phyloP scores from a whole-genome alignment of 2,329 filamentous ascomycete genomes.

The Dothideomycetes sp. region DNA sequence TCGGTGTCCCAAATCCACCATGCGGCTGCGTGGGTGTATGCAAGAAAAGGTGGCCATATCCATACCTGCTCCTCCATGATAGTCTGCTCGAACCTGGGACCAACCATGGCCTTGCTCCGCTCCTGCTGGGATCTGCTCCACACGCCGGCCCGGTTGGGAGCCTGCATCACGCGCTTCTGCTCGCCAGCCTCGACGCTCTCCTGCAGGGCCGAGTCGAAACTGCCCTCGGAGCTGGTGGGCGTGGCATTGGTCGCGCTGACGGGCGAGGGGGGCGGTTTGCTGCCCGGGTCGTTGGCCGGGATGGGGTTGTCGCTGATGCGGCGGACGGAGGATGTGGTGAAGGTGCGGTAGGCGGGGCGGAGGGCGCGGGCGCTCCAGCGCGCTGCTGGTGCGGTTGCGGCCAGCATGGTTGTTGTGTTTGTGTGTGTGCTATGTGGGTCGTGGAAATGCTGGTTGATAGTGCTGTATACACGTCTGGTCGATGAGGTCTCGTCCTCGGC shows the following conservation, averaged over 20 bases:
- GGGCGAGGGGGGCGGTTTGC: slow-evolving; percentile 28
- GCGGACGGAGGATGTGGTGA: slow-evolving; percentile 12
- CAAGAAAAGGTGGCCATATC: not conserved
- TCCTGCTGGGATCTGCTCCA: slow-evolving; percentile 85
- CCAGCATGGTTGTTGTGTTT: slow-evolving; percentile 2
- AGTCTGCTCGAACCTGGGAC: slow-evolving; percentile 94
- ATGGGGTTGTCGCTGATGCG: slow-evolving; percentile 33
- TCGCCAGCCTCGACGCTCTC: slow-evolving; percentile 46
- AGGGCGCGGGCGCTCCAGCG: not conserved
- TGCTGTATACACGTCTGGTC: not conserved
- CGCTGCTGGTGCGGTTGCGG: slow-evolving; percentile 3
- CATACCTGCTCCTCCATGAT: slow-evolving; percentile 84
- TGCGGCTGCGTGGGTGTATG: not conserved
- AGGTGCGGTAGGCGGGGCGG: slow-evolving; percentile 8
- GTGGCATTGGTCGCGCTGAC: slow-evolving; percentile 52
- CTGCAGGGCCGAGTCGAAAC: slow-evolving; percentile 42
- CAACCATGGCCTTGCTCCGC: slow-evolving; percentile 74
- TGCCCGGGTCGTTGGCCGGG: slow-evolving; percentile 53
- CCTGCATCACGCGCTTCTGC: slow-evolving; percentile 54
- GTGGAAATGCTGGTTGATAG: not conserved
- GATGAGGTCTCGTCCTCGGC: not conserved
- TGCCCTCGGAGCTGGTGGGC: slow-evolving; percentile 38
- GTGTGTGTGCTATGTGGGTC: not conserved
- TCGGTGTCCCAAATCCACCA: not conserved
- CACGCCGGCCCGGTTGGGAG: slow-evolving; percentile 69